Conservation (phyloP, 202 grass and related monocot genomes). For the Tripidium arundinaceum region DNA sequence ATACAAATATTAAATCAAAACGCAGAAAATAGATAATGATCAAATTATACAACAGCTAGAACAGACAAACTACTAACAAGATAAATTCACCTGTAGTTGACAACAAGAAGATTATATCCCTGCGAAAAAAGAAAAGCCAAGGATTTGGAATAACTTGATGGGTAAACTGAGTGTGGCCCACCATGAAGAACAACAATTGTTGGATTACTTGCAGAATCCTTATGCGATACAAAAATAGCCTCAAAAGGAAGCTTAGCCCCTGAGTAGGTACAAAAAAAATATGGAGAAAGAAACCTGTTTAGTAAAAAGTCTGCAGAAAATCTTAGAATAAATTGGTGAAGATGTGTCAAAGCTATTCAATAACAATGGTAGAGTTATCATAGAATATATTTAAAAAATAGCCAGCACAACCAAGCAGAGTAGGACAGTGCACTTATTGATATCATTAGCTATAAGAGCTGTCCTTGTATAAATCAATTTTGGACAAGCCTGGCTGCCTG, state of each 20-base stretch:
- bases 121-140: slow-evolving; percentile 76
- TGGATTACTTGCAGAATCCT: slow-evolving; percentile 54
- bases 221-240: slow-evolving; percentile 71
- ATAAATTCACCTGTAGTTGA: slow-evolving; percentile 76
- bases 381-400: slow-evolving; percentile 18
- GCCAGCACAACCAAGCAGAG: background rate
- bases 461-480: slow-evolving; percentile 15
- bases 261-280: slow-evolving; percentile 30
- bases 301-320: slow-evolving; percentile 19
- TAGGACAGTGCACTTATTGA: background rate
- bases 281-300: background rate
- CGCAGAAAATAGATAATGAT: slow-evolving; percentile 11
- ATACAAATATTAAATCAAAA: slow-evolving; percentile 5
- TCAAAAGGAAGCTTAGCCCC: slow-evolving; percentile 80
- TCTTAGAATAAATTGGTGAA: background rate
- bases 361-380: background rate
- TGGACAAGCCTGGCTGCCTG: background rate
- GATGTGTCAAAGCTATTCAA: slow-evolving; percentile 6
- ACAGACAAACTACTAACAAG: background rate
- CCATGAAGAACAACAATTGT: slow-evolving; percentile 92
- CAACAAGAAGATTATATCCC: slow-evolving; percentile 82
- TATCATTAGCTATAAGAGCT: background rate
- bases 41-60: background rate
- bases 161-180: slow-evolving; percentile 76
- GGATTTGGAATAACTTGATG: slow-evolving; percentile 83